These are phyloP conservation scores for Populus deltoides DNA, from an alignment of 345 rosid genomes.

Conservation along the genomic window DNA sequence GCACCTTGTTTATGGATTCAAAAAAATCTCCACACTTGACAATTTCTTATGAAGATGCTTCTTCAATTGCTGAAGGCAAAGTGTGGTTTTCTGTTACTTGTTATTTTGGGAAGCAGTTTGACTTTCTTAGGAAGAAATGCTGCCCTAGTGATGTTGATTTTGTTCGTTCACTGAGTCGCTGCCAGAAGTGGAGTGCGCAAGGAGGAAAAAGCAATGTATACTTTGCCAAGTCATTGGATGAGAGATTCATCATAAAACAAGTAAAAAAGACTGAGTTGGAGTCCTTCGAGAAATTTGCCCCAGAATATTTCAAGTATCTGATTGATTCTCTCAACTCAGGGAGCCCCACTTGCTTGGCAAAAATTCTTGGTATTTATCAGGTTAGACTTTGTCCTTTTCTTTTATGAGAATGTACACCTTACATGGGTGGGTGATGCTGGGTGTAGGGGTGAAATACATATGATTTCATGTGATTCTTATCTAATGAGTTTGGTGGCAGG, in stretches of 20 bases:
- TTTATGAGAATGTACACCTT: background rate
- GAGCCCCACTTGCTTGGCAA: constrained; percentile 97
- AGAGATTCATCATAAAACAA: constrained; percentile 92
- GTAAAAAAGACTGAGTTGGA: constrained; percentile 83
- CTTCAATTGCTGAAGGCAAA: constrained; percentile 57
- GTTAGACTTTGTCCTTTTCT: constrained; percentile 34
- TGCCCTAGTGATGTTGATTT: constrained; percentile 80
- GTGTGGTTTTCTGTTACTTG: constrained; percentile 84
- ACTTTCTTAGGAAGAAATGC: constrained; percentile 70
- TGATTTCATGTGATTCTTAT: constrained; percentile 11
- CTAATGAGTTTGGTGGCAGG: constrained; percentile 41
- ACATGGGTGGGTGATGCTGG: background rate
- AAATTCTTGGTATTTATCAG: constrained; percentile 97
- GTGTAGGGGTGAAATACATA: background rate
- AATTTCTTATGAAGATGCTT: constrained; percentile 62
- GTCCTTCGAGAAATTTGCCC: constrained; percentile 87
- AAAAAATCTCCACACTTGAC: constrained; percentile 74
- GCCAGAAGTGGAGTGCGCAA: constrained; percentile 88
- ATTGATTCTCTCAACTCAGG: constrained; percentile 63
- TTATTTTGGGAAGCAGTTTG: constrained; percentile 84
- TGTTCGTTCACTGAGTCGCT: constrained; percentile 81
- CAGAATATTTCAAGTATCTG: constrained; percentile 75
- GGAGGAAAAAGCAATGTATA: constrained; percentile 98
- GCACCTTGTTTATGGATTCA: constrained; percentile 42
- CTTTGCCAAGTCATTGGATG: constrained; percentile 90